Conservation (phyloP, 768 basidiomycete species). For the Serpula lacrymans region DNA sequence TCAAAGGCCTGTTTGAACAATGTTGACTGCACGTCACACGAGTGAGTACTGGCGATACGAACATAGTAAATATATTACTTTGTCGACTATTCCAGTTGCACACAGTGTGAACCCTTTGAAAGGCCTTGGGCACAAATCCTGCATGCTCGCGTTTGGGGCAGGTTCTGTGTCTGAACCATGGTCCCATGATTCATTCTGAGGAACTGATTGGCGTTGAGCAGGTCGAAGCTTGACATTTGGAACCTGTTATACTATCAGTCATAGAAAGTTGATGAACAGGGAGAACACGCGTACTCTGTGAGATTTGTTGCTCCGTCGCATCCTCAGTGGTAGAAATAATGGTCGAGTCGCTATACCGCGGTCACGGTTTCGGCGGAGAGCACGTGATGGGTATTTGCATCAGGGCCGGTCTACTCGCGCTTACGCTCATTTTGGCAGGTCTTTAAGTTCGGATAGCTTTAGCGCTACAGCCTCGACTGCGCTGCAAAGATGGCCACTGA, state of each 20-base stretch:
- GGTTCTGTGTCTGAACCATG: constrained; percentile 49
- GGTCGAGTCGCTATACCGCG: neutral
- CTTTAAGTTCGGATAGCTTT: no score
- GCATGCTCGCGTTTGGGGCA: constrained; percentile 41
- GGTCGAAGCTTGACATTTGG: constrained; percentile 82
- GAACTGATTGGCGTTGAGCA: constrained; percentile 36
- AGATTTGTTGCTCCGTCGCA: constrained; percentile 62
- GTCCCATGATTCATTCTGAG: constrained; percentile 28
- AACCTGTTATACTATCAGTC: constrained; percentile 42
- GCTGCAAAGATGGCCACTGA: no score
- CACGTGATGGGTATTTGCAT: constrained; percentile 22
- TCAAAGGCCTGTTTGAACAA: constrained; percentile 76
- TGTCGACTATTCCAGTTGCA: constrained; percentile 77
- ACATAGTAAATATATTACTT: constrained; percentile 63
- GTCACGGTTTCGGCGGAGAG: neutral
- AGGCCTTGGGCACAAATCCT: constrained; percentile 59
- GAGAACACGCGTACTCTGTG: constrained; percentile 43
- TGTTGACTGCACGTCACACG: constrained; percentile 43
- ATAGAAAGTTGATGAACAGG: neutral
- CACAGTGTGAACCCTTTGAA: constrained; percentile 65
- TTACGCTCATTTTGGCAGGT: no score
- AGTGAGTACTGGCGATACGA: neutral
- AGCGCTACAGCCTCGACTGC: no score
- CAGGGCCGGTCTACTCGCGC: constrained; percentile 21
- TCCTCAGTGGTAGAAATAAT: constrained; percentile 15